Base-by-base conservation (phyloP, 441 rosid genomes). In the Gossypium davidsonii region DNA sequence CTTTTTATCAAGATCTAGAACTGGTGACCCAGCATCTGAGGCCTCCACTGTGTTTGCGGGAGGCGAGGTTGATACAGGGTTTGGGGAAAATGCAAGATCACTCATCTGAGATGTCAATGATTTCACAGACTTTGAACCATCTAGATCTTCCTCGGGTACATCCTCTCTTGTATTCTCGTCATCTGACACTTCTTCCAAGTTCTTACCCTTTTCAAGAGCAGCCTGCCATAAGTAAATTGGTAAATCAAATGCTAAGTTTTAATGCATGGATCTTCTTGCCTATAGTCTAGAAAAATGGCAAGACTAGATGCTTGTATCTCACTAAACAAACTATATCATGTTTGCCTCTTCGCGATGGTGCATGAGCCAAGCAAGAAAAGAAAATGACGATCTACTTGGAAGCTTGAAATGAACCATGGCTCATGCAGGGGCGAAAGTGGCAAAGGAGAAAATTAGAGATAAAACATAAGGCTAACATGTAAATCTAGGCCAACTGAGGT, bases 1-100 rank as follows among this genome's bases (percentile, higher is more conserved):
- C 85, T 79, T 88, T 85, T 91, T 96, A 79, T 93, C 97, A 14
- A 79, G 71, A 76, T 90, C 94, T 79, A 87, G 91, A 70, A 74
- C 74, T 20, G 89, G 51, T 79, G 77, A 77, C 74, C 68, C 85
- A 14, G 60, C 58, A 79, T 77, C 79, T 11, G 80, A 73, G 20
- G 82, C 66, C 77, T 86, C 89, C 28, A 70, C 79, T 31, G 83
- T 61, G 72, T 80, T 83, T 6, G 79, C 80, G 12, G 87, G 79
- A 74, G 80, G 80, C 51, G 71, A 37, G 7, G 46, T 67, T 57
- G 61, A 74, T 67, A 17, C 71, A 64, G 80, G 59, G 82, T 78
- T 88, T 72, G 88, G 39, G 73, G 93, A 90, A 81, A 92, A 86
- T 62, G 79, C 74, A 67, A 96, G 82, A 75, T 85, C 86, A 58